These are phyloP conservation scores for Colletotrichum shisoi DNA, from an alignment of 2,329 filamentous ascomycete genomes.

Conservation along the genomic window DNA sequence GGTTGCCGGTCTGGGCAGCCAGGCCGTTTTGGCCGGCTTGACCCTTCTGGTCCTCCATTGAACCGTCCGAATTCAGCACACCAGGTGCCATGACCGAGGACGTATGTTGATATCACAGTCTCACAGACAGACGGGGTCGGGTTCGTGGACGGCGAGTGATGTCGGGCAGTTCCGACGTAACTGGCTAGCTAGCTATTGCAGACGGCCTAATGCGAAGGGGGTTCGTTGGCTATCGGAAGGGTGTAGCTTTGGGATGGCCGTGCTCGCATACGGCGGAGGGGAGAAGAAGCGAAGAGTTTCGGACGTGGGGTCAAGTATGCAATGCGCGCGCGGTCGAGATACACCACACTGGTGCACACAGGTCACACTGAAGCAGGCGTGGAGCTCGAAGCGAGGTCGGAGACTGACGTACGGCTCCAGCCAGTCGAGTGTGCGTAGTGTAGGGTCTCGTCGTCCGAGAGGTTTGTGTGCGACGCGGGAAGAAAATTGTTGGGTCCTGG, in stretches of 20 bases:
- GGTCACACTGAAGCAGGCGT: slow-evolving; percentile 26
- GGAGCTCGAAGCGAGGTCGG: slow-evolving; percentile 31
- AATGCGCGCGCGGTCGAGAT: slow-evolving; percentile 30
- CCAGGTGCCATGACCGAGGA: slow-evolving; percentile 49
- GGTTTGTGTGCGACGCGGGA: slow-evolving; percentile 21
- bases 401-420: slow-evolving; percentile 33
- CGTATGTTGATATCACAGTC: slow-evolving; percentile 28
- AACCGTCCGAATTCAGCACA: slow-evolving; percentile 46
- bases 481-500: slow-evolving; percentile 22
- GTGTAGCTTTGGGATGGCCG: slow-evolving; percentile 3
- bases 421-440: slow-evolving; percentile 28
- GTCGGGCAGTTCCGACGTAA: neutral
- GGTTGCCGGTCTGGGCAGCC: slow-evolving; percentile 14
- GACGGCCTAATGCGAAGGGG: slow-evolving; percentile 5
- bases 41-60: slow-evolving; percentile 47
- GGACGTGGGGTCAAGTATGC: slow-evolving; percentile 27
- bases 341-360: slow-evolving; percentile 28
- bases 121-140: slow-evolving; percentile 22
- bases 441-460: slow-evolving; percentile 30
- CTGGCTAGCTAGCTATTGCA: slow-evolving; percentile 30
- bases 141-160: slow-evolving; percentile 3
- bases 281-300: slow-evolving; percentile 11
- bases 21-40: slow-evolving; percentile 41
- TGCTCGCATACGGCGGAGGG: slow-evolving; percentile 28
- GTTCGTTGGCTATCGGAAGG: slow-evolving; percentile 3